These are phyloP conservation scores for Albugo laibachii DNA, from an alignment of 352 stramenopile genomes.

Conservation along the genomic window DNA sequence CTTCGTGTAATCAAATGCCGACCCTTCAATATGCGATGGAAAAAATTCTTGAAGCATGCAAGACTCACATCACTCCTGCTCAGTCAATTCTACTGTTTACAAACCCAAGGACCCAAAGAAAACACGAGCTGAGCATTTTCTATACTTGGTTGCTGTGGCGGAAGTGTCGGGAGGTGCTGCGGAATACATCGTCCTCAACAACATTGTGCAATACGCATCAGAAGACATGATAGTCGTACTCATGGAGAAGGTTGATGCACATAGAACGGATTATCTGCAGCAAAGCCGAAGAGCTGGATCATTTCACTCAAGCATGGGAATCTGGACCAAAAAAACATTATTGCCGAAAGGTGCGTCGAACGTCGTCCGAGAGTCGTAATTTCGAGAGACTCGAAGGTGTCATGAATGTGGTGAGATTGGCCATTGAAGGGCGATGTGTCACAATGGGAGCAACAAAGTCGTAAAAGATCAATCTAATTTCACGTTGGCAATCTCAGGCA, in stretches of 20 bases:
- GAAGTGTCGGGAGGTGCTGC: not conserved
- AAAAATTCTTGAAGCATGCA: not conserved
- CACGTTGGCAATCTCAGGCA: not conserved
- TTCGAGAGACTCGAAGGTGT: not conserved
- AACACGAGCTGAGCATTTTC: not conserved
- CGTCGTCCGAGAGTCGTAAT: no score
- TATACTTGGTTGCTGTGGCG: not conserved
- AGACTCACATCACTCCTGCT: not conserved
- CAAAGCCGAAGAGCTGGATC: constrained; percentile 1
- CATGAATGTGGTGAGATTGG: not conserved
- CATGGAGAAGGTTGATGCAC: constrained; percentile 1
- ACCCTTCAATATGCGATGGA: not conserved
- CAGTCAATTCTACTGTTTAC: not conserved
- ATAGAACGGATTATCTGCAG: not conserved
- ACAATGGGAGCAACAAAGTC: not conserved
- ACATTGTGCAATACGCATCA: constrained; percentile 8
- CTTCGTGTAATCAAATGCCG: not conserved
- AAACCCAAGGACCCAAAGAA: not conserved
- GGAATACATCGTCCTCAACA: constrained; percentile 5
- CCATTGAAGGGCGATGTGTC: not conserved
- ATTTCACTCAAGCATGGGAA: not conserved
- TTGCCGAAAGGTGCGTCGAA: not conserved
- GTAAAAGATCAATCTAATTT: not conserved
- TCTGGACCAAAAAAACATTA: not conserved
- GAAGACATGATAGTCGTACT: constrained; percentile 3